Evolutionary conservation across 2,329 filamentous ascomycete genomes (phyloP).

Genomic region (Rhynchosporium secalis): DNA sequence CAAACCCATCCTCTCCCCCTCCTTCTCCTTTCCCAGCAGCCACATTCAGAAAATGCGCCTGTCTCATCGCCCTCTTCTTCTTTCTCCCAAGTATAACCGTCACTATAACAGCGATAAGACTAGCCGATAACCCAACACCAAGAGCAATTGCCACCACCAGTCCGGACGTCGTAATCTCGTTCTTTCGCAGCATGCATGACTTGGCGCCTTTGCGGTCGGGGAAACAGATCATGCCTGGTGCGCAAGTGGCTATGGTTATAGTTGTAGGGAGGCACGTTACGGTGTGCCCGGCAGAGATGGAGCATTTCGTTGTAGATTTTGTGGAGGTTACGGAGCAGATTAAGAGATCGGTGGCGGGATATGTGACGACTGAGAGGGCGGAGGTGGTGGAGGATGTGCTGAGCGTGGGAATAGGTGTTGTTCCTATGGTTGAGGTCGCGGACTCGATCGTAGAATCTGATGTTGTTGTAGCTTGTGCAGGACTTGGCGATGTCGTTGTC

Average conservation of each 20-base stretch:
- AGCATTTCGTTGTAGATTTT: slow-evolving; percentile 23
- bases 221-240: slow-evolving; percentile 30
- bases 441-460: slow-evolving; percentile 11
- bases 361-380: slow-evolving; percentile 14
- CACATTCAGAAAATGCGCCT: slow-evolving; percentile 1
- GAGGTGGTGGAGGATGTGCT: slow-evolving; percentile 11
- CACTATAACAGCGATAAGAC: slow-evolving; percentile 21
- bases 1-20: slow-evolving; percentile 19
- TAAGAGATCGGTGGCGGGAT: slow-evolving; percentile 9
- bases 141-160: slow-evolving; percentile 32
- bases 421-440: slow-evolving; percentile 6
- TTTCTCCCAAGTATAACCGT: slow-evolving; percentile 15
- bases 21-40: slow-evolving; percentile 7
- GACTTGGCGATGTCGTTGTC: slow-evolving; percentile 16
- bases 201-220: slow-evolving; percentile 13
- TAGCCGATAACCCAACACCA: slow-evolving; percentile 22
- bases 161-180: slow-evolving; percentile 30
- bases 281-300: slow-evolving; percentile 11
- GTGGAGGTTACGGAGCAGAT: slow-evolving; percentile 27
- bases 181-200: slow-evolving; percentile 30
- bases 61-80: slow-evolving; percentile 19
- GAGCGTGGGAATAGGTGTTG: slow-evolving; percentile 13
- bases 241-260: slow-evolving; percentile 25
- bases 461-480: slow-evolving; percentile 10
- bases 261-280: slow-evolving; percentile 25